Percentiles rank a stretch among this genome's conserved stretches.
Conservation (phyloP, 2,329 filamentous ascomycete species). For the Claviceps purpurea region DNA sequence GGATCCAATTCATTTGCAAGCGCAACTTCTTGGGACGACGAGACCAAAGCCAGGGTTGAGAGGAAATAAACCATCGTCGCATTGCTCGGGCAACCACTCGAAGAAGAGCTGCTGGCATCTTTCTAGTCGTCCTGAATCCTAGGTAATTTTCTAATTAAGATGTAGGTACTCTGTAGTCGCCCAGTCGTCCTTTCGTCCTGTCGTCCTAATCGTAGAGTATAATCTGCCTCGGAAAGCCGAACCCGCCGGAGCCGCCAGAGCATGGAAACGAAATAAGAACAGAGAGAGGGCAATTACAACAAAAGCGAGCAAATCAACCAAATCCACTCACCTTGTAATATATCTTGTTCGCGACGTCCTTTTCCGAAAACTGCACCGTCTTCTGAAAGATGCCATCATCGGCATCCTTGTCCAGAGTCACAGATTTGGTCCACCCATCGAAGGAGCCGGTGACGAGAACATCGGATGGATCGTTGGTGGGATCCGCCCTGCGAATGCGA, state of each 20-base stretch:
- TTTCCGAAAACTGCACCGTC: constrained; percentile 55
- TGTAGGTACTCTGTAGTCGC: too few species aligned
- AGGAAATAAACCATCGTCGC: background rate
- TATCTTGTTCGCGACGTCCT: constrained; percentile 50
- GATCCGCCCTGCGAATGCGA: constrained; percentile 53
- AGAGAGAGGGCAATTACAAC: background rate
- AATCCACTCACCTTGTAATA: constrained; percentile 72
- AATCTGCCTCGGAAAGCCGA: background rate
- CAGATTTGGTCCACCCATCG: constrained; percentile 81
- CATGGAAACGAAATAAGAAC: background rate
- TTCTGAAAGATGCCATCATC: constrained; percentile 60
- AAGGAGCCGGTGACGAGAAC: constrained; percentile 79
- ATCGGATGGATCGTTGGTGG: constrained; percentile 62
- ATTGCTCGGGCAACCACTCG: background rate
- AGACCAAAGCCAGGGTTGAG: background rate
- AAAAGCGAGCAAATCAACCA: background rate
- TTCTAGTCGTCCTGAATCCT: too few species aligned
- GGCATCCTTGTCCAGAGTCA: constrained; percentile 60
- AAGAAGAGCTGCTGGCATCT: background rate
- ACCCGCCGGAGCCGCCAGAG: background rate
- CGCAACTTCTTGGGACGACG: background rate
- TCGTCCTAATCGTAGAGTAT: background rate
- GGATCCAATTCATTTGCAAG: background rate
- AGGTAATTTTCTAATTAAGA: too few species aligned
- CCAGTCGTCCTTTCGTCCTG: too few species aligned